Evolutionary conservation across 441 rosid species (phyloP), one percentile per base, ranked within the genome.

Genomic region (Populus hybrid): DNA sequence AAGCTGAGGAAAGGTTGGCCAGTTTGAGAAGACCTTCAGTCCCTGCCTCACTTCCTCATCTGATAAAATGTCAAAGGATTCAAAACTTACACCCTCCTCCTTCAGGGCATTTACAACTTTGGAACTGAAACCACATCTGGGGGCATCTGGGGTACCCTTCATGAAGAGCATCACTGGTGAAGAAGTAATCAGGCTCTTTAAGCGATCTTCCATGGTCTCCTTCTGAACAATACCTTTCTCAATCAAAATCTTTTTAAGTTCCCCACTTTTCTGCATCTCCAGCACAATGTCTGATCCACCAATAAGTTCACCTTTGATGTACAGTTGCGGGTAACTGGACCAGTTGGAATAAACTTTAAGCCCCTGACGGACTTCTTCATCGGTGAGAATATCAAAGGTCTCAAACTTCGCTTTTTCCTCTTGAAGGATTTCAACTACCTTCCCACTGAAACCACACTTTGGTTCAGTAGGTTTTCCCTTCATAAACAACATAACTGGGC

Each of bases 1-100:
- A 63, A 96, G 90, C 84, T 96, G 99, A 14, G 98, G 98, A 79
- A 88, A 94, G 35, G 99, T 94, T 14, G 99, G 98, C 99, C 98
- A 96, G 79, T 92, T 94, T 11, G 98, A 94, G 88, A 86, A 91
- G 56, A 73, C 79, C 83, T 96, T 96, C 21, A 96, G 86, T 75
- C 97, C 98, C 82, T 92, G 98, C 82, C 99, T 90, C 38, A 91
- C 97, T 88, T 94, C 97, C 80, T 94, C 99, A 33, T 96, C 92
- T 0, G 79, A 77, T 74, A 94, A 82, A 69, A 94, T 91, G 78
- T 96, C 98, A 4, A 96, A 96, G 40, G 93, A 89, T 23, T 93
- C 92, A 9, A 93, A 96, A 81, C 72, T 77, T 76, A 94, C 83
- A 14, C 87, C 89, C 42, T 88, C 93, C 76, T 88, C 99, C 76